These are phyloP conservation scores for Hermanozyma aechmeae DNA, from an alignment of 805 yeast genomes.

Conservation along the genomic window DNA sequence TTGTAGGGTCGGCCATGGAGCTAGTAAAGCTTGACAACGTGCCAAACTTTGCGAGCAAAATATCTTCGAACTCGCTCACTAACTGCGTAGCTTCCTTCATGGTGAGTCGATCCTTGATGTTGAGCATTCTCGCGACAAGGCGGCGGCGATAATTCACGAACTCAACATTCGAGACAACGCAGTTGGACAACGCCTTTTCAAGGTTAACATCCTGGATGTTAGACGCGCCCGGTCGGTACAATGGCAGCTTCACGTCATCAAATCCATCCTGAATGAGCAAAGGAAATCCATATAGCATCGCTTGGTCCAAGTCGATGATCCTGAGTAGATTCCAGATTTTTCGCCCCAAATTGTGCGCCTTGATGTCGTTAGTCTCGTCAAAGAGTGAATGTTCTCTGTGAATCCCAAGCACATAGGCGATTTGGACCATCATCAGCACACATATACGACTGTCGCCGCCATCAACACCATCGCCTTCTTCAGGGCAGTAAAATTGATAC, in stretches of 20 bases:
- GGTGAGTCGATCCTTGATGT: conserved; percentile 28
- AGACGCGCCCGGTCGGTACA: conserved; percentile 23
- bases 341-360: conserved; percentile 4
- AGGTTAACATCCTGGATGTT: conserved; percentile 23
- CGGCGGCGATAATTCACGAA: too few species aligned
- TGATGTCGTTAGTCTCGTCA: conserved; percentile 1
- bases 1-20: background rate
- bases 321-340: conserved; percentile 14
- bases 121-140: too few species aligned
- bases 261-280: conserved; percentile 19
- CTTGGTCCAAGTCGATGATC: conserved; percentile 26
- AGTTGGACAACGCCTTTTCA: conserved; percentile 23
- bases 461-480: conserved; percentile 10
- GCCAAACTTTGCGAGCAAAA: conserved; percentile 22
- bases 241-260: conserved; percentile 22
- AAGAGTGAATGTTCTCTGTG: conserved; percentile 11
- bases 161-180: too few species aligned
- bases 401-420: conserved; percentile 13
- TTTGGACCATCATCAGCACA: conserved; percentile 20
- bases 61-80: conserved; percentile 27
- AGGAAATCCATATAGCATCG: conserved; percentile 25
- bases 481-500: conserved; percentile 8
- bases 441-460: conserved; percentile 9
- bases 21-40: conserved; percentile 1
- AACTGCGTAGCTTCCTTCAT: conserved; percentile 26